Conservation (phyloP, 768 basidiomycete genomes). For the Tylopilus subfusipes region DNA sequence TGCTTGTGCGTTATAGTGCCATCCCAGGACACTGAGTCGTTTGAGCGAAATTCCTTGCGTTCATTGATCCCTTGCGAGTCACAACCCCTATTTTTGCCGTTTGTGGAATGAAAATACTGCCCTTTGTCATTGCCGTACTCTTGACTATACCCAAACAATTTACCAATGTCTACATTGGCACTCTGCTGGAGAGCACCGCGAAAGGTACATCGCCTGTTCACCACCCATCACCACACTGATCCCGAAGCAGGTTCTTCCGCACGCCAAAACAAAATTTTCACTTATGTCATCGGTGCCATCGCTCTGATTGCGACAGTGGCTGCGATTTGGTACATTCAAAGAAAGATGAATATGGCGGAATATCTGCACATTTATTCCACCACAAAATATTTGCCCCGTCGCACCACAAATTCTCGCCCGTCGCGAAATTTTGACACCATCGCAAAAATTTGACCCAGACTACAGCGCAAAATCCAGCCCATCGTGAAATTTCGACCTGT, state of each 20-base stretch:
- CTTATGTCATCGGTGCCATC: conserved; percentile 60
- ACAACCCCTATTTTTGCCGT: conserved; percentile 87
- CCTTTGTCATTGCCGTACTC: conserved; percentile 76
- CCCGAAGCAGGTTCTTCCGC: conserved; percentile 17
- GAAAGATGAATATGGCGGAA: too few species aligned
- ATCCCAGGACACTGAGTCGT: conserved; percentile 78
- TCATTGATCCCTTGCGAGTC: conserved; percentile 41
- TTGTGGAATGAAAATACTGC: conserved; percentile 80
- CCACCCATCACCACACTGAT: conserved; percentile 1
- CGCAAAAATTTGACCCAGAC: too few species aligned
- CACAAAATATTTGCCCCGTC: too few species aligned
- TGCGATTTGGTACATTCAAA: conserved; percentile 84
- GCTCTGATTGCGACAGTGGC: conserved; percentile 68
- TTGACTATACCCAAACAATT: conserved; percentile 91
- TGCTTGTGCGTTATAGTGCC: conserved; percentile 73
- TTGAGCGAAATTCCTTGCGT: neutral
- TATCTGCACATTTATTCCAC: too few species aligned
- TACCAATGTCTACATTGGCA: conserved; percentile 87
- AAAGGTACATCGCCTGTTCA: conserved; percentile 19
- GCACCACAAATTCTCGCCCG: too few species aligned
- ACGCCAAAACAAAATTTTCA: conserved; percentile 58
- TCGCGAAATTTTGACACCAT: too few species aligned
- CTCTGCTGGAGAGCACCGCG: conserved; percentile 55
- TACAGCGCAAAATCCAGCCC: too few species aligned
- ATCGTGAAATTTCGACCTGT: too few species aligned